A percentile compares a stretch with the other conserved stretches of the same genome.
Conservation (phyloP, 306 rosid genomes). For the Inga oerstediana region DNA sequence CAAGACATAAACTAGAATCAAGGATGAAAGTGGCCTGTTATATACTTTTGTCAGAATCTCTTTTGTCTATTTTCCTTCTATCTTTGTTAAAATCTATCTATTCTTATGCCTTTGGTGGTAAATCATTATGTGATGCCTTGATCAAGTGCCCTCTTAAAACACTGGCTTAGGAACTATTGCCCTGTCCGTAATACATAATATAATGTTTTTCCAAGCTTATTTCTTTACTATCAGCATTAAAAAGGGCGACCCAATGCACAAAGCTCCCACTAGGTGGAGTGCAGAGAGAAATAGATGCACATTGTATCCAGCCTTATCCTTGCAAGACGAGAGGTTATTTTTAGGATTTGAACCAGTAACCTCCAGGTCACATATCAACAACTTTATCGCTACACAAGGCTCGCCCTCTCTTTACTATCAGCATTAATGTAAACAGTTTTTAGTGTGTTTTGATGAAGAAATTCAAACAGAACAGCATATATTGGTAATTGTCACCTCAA, state of each 20-base stretch:
- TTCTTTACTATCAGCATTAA: not conserved
- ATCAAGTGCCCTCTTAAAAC: not conserved
- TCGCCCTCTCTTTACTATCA: not conserved
- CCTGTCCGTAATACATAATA: not conserved
- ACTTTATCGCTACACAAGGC: no score
- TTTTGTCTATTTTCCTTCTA: not conserved
- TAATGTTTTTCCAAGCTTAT: not conserved
- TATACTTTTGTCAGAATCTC: not conserved
- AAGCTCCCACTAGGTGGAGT: no score
- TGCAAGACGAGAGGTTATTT: not conserved
- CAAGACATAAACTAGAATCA: not conserved
- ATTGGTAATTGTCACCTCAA: conserved; percentile 44
- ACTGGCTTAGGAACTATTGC: not conserved
- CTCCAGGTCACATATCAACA: no score
- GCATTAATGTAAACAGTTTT: not conserved
- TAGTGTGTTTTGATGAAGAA: not conserved
- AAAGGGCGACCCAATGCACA: no score
- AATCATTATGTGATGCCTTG: not conserved
- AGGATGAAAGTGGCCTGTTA: conserved; percentile 1
- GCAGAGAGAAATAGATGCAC: no score
- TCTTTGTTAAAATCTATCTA: not conserved
- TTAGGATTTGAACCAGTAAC: no score
- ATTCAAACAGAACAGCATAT: not conserved
- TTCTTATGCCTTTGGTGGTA: not conserved
- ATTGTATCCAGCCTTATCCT: no score